Evolutionary conservation across 805 yeast genomes (phyloP), one percentile per base, ranked within the genome.

Genomic region (Sugiyamaella floridensis): DNA sequence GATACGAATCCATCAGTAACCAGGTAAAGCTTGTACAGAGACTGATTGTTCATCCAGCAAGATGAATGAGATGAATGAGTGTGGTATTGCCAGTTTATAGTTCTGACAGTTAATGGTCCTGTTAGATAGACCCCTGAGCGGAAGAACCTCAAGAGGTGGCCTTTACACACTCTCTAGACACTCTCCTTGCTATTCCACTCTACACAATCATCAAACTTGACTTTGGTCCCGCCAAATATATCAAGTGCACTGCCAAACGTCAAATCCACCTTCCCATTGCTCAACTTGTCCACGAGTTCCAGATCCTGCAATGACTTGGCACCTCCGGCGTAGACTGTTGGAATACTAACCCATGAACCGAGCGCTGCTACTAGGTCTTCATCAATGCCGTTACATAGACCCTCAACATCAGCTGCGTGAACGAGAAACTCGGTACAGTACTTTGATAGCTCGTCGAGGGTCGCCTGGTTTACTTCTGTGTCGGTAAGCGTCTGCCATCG

Each of bases 391-490:
- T 81, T 78, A 67, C 99, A 93, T 15, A 93, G 74, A 0, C 99
- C 99, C 69, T 93, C 99, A 2, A 93, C 98, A 68, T 93, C 99
- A 0, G 99, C 99, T 2, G 99, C 99, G 71, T 93, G 99, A 15
- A 93, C 84, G 50, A 93, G 71, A 63, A 92, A 87, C 70, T 93
- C 99, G 58, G 81, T 78, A 62, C 97, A 88, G 69, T 84, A 87
- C 47, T 73, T 52, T 8, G 83, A 69, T 41, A 93, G 74, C 46
- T 68, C 55, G 3, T 61, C 65, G 54, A 93, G 77, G 26, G 85
- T 77, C 22, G 76, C 78, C 48, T 68, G 66, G 47, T 73, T 73
- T 50, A 93, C 72, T 51, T 71, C 76, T 45, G 82, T 76, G 41
- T 76, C 76, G 0, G 99, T 93, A 28, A 90, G 69, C 0, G 90